Conservation (phyloP, 1,139 yeast species). For the Fermentozyma sake region DNA sequence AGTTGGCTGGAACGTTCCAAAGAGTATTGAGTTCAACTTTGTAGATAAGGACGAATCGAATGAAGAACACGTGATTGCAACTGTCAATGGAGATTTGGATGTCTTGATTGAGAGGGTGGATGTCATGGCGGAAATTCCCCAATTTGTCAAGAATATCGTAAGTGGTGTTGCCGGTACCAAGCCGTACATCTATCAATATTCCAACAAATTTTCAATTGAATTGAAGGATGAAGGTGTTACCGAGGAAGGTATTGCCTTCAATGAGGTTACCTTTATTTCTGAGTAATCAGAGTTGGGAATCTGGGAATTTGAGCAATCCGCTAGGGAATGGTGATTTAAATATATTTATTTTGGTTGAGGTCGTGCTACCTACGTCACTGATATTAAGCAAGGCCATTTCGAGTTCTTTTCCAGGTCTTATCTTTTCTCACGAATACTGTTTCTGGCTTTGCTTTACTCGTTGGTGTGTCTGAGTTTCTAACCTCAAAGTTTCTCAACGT, state of each 20-base stretch:
- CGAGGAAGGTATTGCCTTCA: slow-evolving; percentile 70
- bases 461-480: too few species aligned
- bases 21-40: slow-evolving; percentile 53
- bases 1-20: slow-evolving; percentile 92
- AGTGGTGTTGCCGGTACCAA: slow-evolving; percentile 93
- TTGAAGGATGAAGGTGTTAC: slow-evolving; percentile 23
- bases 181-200: slow-evolving; percentile 91
- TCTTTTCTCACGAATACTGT: too few species aligned
- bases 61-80: slow-evolving; percentile 31
- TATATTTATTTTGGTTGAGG: too few species aligned
- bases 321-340: too few species aligned
- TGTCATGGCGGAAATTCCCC: slow-evolving; percentile 96
- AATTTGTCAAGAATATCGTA: slow-evolving; percentile 87
- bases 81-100: slow-evolving; percentile 51
- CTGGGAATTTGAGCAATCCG: too few species aligned
- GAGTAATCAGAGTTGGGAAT: slow-evolving; percentile 21
- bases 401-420: background rate
- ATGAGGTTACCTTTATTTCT: slow-evolving; percentile 77
- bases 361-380: too few species aligned
- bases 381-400: too few species aligned
- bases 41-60: slow-evolving; percentile 29
- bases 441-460: too few species aligned
- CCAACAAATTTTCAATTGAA: slow-evolving; percentile 47
- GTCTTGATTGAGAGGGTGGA: slow-evolving; percentile 83
- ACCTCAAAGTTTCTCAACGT: too few species aligned